Evolutionary conservation across 2,329 filamentous ascomycete genomes (phyloP).

Genomic region (Claviceps monticola): DNA sequence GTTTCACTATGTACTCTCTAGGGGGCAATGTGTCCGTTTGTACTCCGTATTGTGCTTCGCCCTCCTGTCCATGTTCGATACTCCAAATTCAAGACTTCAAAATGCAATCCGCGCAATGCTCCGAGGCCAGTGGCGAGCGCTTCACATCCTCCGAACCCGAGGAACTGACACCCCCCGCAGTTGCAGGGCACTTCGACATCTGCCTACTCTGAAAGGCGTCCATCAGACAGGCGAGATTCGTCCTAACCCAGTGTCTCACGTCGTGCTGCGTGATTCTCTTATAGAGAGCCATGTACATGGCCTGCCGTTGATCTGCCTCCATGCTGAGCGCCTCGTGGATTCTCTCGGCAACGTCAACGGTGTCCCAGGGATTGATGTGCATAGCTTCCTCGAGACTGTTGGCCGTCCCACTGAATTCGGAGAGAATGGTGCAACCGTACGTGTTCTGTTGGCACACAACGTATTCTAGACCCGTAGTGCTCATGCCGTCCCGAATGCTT

Average conservation of each 20-base stretch:
- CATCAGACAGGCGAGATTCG: not conserved
- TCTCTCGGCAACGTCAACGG: slow-evolving; percentile 65
- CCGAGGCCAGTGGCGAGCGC: not conserved
- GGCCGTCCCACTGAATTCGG: slow-evolving; percentile 89
- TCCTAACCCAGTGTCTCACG: slow-evolving; percentile 3
- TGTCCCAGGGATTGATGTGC: slow-evolving; percentile 92
- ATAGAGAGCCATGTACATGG: slow-evolving; percentile 5
- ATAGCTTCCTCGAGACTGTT: slow-evolving; percentile 72
- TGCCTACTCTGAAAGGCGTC: not conserved
- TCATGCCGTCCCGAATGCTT: slow-evolving; percentile 91
- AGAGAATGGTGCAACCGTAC: slow-evolving; percentile 82
- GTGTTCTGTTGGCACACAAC: slow-evolving; percentile 79
- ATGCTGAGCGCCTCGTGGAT: slow-evolving; percentile 73
- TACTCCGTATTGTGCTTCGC: no score
- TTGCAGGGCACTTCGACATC: not conserved
- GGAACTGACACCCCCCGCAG: not conserved
- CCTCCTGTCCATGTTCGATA: no score
- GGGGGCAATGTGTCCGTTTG: no score
- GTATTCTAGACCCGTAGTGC: slow-evolving; percentile 92
- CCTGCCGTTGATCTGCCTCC: slow-evolving; percentile 43
- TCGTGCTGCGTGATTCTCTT: slow-evolving; percentile 2
- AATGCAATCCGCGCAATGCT: not conserved
- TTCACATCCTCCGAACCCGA: not conserved
- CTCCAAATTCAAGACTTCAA: no score
- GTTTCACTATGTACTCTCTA: no score